phyloP scores from a whole-genome alignment of 2,329 filamentous ascomycete species.

The Penicillium sp. region DNA sequence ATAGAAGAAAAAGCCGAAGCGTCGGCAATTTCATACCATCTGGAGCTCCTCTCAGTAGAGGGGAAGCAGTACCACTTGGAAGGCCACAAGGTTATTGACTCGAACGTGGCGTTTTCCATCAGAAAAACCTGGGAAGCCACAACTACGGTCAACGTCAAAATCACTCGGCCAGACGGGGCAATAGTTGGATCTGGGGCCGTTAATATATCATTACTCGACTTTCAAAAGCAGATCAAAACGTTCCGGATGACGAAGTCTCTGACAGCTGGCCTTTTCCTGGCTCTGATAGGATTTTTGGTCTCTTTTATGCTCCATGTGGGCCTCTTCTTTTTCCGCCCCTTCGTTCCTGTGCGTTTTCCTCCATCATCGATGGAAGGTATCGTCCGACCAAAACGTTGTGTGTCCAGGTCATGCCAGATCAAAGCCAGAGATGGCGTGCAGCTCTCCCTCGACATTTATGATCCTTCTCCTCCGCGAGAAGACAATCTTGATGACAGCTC shows the following conservation, averaged over 20 bases:
- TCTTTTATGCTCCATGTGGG: neutral
- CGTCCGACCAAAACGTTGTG: neutral
- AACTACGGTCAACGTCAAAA: slow-evolving; percentile 11
- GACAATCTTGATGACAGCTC: neutral
- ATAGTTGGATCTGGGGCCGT: slow-evolving; percentile 9
- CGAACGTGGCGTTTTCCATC: slow-evolving; percentile 6
- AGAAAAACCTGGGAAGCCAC: slow-evolving; percentile 15
- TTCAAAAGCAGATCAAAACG: slow-evolving; percentile 3
- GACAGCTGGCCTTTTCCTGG: neutral
- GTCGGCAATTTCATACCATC: neutral
- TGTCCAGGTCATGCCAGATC: neutral
- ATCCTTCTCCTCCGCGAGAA: neutral
- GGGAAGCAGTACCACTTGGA: slow-evolving; percentile 1
- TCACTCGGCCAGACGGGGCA: slow-evolving; percentile 3
- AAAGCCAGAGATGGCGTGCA: neutral
- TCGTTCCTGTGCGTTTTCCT: neutral
- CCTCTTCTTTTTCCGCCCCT: neutral
- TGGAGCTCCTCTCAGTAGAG: neutral
- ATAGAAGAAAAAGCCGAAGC: neutral
- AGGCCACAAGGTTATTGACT: slow-evolving; percentile 7
- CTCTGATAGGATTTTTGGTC: neutral
- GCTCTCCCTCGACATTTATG: neutral
- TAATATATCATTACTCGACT: slow-evolving; percentile 11
- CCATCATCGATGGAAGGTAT: neutral
- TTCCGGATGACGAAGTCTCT: neutral